Conservation (phyloP, 371 early-diverging fungal genomes). For the Rhizopus arrhizus region DNA sequence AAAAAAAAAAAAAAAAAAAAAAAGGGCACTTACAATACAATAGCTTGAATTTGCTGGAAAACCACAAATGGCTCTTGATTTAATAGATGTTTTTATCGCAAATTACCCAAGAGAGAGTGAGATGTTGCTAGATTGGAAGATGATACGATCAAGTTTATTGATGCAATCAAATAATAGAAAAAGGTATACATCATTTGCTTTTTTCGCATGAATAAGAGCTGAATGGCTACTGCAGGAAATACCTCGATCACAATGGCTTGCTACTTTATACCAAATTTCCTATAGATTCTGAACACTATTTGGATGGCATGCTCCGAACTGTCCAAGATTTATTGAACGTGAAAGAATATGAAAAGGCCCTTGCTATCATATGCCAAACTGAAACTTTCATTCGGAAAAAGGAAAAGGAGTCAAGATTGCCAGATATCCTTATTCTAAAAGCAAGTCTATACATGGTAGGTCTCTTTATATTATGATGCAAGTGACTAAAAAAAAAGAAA, state of each 20-base stretch:
- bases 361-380: constrained; percentile 9
- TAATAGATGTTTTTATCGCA: constrained; percentile 20
- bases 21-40: background rate
- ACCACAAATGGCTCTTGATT: constrained; percentile 26
- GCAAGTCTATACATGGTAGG: constrained; percentile 17
- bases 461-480: background rate
- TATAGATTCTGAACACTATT: constrained; percentile 16
- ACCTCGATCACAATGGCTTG: constrained; percentile 1
- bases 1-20: too few species aligned
- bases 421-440: constrained; percentile 13
- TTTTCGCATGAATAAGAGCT: too few species aligned
- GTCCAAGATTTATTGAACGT: constrained; percentile 1
- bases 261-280: background rate
- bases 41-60: constrained; percentile 33
- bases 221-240: background rate
- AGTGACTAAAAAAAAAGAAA: background rate
- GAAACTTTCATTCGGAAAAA: constrained; percentile 12
- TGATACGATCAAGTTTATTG: constrained; percentile 15
- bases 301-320: constrained; percentile 10
- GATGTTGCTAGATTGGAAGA: constrained; percentile 35
- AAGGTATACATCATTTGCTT: constrained; percentile 5
- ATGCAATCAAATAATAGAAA: constrained; percentile 5
- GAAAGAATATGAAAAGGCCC: constrained; percentile 16
- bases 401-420: constrained; percentile 11
- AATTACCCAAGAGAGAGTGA: constrained; percentile 31